These are phyloP conservation scores for Cytospora mali DNA, from an alignment of 2,329 filamentous ascomycete genomes.

Conservation along the genomic window DNA sequence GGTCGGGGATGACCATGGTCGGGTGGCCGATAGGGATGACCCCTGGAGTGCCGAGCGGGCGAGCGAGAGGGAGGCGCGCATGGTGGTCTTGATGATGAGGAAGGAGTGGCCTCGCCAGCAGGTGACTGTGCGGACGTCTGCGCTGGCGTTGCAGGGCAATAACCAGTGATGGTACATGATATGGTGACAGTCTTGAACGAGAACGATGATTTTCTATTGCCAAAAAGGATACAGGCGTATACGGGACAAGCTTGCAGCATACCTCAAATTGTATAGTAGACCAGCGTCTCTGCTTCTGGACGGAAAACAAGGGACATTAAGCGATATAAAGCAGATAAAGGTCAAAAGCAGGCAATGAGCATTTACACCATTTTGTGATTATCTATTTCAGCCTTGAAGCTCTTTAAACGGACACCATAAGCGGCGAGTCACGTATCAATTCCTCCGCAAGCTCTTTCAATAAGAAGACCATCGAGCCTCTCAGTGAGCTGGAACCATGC, in stretches of 20 bases:
- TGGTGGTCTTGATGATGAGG: constrained; percentile 3
- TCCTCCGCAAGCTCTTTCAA: background rate
- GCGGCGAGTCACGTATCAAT: background rate
- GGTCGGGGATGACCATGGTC: constrained; percentile 34
- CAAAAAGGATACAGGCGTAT: background rate
- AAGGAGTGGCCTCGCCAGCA: constrained; percentile 2
- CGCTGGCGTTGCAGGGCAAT: background rate
- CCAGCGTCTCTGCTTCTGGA: background rate
- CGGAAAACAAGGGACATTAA: background rate
- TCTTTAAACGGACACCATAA: background rate
- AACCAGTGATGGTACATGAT: background rate
- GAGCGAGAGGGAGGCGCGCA: constrained; percentile 7
- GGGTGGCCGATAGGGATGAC: background rate
- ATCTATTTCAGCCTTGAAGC: background rate
- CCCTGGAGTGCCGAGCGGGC: constrained; percentile 9
- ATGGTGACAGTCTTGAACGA: background rate
- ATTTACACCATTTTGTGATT: background rate
- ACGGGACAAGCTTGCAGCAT: background rate
- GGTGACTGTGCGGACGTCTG: background rate
- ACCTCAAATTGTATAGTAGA: background rate
- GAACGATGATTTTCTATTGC: too few species aligned
- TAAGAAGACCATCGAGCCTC: background rate
- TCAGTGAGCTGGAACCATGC: background rate
- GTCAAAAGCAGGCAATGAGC: background rate
- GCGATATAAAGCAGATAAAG: background rate